Evolutionary conservation across 2,329 filamentous ascomycete genomes (phyloP).

Genomic region (Bipolaris cookei): DNA sequence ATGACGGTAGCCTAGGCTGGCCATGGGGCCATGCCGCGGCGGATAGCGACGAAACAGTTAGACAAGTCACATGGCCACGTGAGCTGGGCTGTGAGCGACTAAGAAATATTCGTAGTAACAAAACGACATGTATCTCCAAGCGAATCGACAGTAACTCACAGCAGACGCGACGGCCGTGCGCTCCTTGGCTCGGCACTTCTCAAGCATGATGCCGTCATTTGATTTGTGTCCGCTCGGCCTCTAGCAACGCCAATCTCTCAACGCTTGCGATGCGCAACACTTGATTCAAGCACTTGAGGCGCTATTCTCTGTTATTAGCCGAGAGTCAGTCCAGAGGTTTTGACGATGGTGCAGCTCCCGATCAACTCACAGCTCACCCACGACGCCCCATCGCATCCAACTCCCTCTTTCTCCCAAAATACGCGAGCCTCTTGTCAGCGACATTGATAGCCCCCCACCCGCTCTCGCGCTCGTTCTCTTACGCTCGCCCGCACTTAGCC

Average conservation of each 20-base stretch:
- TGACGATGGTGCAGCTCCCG: constrained; percentile 1
- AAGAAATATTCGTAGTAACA: too few relatives aligned
- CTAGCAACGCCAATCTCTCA: constrained; percentile 7
- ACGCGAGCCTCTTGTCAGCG: constrained; percentile 18
- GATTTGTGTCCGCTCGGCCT: constrained; percentile 1
- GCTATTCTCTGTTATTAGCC: constrained; percentile 14
- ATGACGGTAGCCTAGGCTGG: background rate
- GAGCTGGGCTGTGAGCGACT: background rate
- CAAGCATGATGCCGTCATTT: constrained; percentile 27
- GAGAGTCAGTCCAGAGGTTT: constrained; percentile 11
- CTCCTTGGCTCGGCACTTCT: constrained; percentile 17
- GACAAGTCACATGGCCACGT: background rate
- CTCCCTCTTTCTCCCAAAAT: constrained; percentile 30
- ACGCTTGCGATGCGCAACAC: constrained; percentile 2
- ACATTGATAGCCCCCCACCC: background rate
- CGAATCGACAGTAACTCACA: background rate
- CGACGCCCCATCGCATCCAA: constrained; percentile 13
- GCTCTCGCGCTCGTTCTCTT: too few relatives aligned
- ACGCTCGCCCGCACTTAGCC: too few relatives aligned
- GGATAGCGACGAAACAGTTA: background rate
- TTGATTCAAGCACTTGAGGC: constrained; percentile 12
- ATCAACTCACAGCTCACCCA: background rate
- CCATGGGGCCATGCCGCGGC: constrained; percentile 1
- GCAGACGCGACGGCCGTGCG: background rate
- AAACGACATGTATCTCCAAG: background rate